Percentiles rank a stretch among this genome's conserved stretches.
Evolutionary conservation across 805 yeast genomes (phyloP).

Genomic region (Candida nitratophila): DNA sequence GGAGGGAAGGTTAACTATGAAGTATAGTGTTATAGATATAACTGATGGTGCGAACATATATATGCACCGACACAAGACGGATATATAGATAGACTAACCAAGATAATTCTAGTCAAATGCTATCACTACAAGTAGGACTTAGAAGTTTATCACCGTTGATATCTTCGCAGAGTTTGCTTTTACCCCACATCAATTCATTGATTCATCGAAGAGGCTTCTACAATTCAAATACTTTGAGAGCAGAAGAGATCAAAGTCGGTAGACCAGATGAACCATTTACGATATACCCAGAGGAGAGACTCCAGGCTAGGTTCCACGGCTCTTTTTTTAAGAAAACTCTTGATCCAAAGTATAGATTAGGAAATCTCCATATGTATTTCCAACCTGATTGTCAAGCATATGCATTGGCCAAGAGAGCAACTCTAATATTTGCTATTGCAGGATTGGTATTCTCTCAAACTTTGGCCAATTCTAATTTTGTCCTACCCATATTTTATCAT

Average conservation of each 20-base stretch:
- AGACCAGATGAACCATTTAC: conserved; percentile 21
- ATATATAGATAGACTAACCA: too few relatives aligned
- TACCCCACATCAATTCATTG: background rate
- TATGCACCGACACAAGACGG: too few relatives aligned
- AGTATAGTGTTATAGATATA: too few relatives aligned
- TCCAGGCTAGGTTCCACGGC: conserved; percentile 23
- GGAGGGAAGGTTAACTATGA: too few relatives aligned
- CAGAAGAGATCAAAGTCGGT: conserved; percentile 9
- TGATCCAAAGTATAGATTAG: conserved; percentile 44
- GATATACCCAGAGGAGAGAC: conserved; percentile 15
- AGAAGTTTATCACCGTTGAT: background rate
- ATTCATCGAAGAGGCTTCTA: background rate
- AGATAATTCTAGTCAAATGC: too few relatives aligned
- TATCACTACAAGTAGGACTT: too few relatives aligned
- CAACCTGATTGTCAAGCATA: conserved; percentile 59
- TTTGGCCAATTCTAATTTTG: conserved; percentile 45
- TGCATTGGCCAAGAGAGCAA: conserved; percentile 53
- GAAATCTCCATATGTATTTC: conserved; percentile 56
- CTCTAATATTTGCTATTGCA: conserved; percentile 52
- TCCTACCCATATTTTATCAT: conserved; percentile 41
- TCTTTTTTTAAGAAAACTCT: conserved; percentile 27
- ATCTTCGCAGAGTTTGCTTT: background rate
- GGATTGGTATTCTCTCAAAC: conserved; percentile 61
- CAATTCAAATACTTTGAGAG: background rate
- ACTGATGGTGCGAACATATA: too few relatives aligned